Evolutionary conservation across 495 filamentous ascomycete species (phyloP), one percentile per base, ranked within the genome.

Genomic region (Bathelium albidoporum): DNA sequence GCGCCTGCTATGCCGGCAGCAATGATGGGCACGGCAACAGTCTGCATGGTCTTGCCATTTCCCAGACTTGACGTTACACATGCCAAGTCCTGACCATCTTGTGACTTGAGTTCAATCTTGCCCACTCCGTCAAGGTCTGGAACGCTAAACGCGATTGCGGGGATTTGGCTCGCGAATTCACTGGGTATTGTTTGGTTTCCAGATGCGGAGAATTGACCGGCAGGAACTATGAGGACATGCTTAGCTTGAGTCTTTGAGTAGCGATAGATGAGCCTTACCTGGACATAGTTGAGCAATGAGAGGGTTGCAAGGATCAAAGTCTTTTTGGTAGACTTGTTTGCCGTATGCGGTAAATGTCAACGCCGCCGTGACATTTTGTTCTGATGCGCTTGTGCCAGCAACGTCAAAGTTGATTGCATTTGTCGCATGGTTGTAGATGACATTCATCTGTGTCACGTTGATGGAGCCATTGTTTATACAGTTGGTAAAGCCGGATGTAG

Each of bases 81-180:
- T 16, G 92, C 93, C 10, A 96, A 79, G 61, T 86, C 78, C 52
- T 78, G 67, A 28, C 79, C 80, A 18, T 76, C 79, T 11, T 85
- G 81, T 7, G 87, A 79, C 59, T 80, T 85, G 3, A 98, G 79
- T 66, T 90, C 76, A 63, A 98, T 73, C 44, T 86, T 92, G 39
- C 90, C 94, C 74, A 89, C 77, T 36, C 93, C 92, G 53, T 92
- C 90, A 61, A 98, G 83, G 76, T 98, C 90, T 28, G 94, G 94
- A 39, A 98, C 79, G 61, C 83, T 82, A 75, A 97, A 98, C 2
- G 94, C 94, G 66, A 98, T 95, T 0, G 85, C 80, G 10, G 94
- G 94, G 61, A 98, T 93, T 72, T 88, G 73, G 62, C 78, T 81
- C 20, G 87, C 87, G 71, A 85, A 91, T 44, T 82, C 69, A 0